Conservation (phyloP, 2,329 filamentous ascomycete species). For the Verticillium alfalfae region DNA sequence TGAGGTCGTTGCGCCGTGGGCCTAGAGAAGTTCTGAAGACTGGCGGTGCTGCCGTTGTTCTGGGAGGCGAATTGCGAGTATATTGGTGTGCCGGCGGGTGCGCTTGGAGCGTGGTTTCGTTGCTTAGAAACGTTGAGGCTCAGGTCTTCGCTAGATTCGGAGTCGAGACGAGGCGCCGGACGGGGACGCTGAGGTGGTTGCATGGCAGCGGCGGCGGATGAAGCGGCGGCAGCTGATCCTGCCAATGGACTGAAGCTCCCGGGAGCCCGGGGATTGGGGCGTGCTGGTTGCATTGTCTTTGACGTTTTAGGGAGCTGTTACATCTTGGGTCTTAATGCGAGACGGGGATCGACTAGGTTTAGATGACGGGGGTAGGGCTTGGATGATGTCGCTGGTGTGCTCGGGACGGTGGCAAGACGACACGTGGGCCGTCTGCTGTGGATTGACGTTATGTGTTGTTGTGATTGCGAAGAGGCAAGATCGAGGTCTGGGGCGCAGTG, state of each 20-base stretch:
- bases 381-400: not conserved
- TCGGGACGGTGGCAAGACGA: not conserved
- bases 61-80: conserved; percentile 35
- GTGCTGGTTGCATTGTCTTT: conserved; percentile 41
- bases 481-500: not conserved
- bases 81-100: conserved; percentile 5
- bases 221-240: conserved; percentile 18
- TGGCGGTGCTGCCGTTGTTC: conserved; percentile 40
- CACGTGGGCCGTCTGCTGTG: not conserved
- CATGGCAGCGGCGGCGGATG: conserved; percentile 17
- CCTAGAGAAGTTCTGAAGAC: conserved; percentile 54
- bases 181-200: conserved; percentile 23
- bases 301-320: conserved; percentile 26
- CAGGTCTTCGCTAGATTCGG: conserved; percentile 38
- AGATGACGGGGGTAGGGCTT: not conserved
- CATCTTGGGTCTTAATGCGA: conserved; percentile 26
- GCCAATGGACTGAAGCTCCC: conserved; percentile 53
- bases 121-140: conserved; percentile 41
- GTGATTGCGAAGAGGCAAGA: not conserved
- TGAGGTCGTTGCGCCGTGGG: conserved; percentile 30
- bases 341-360: not conserved
- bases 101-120: conserved; percentile 19
- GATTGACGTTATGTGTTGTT: not conserved
- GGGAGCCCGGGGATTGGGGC: conserved; percentile 41
- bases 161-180: conserved; percentile 34